These are phyloP conservation scores for Thalassiosira livingstoniorum DNA, from an alignment of 352 stramenopile genomes.

Conservation along the genomic window DNA sequence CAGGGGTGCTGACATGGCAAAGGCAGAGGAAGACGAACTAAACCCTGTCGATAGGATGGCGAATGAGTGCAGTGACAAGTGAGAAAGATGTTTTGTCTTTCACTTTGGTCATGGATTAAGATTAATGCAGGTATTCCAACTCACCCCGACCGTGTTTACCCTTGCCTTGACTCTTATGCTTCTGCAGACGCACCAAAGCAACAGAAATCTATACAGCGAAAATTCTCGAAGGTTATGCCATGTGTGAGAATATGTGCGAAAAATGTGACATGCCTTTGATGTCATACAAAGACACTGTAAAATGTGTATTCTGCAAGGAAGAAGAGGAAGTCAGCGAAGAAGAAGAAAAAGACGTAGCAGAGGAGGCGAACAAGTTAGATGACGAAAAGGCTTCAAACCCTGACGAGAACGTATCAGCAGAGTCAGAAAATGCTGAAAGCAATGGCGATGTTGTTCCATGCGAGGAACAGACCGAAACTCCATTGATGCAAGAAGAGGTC, in stretches of 20 bases:
- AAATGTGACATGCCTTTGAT: constrained; percentile 43
- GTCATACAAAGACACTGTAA: constrained; percentile 7
- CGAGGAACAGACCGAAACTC: not conserved
- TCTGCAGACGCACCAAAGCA: constrained; percentile 8
- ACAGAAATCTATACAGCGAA: constrained; percentile 23
- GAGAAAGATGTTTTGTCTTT: not conserved
- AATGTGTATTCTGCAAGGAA: constrained; percentile 30
- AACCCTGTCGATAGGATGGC: not conserved
- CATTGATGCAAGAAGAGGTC: not conserved
- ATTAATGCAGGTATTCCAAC: not conserved
- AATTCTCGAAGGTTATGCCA: constrained; percentile 17
- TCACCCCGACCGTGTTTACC: not conserved
- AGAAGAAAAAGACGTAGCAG: not conserved
- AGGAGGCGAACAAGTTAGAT: not conserved
- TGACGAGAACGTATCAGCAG: not conserved
- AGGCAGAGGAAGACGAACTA: not conserved
- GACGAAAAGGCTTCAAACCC: not conserved
- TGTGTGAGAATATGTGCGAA: constrained; percentile 18
- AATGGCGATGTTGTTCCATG: not conserved
- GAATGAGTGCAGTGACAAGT: not conserved
- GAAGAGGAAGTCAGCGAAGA: constrained; percentile 6
- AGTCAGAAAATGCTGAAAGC: not conserved
- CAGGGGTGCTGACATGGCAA: no score
- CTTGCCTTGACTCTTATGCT: not conserved
- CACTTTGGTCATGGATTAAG: not conserved